Evolutionary conservation across 2,329 filamentous ascomycete species (phyloP).

Genomic region (Aspergillus alliaceus): DNA sequence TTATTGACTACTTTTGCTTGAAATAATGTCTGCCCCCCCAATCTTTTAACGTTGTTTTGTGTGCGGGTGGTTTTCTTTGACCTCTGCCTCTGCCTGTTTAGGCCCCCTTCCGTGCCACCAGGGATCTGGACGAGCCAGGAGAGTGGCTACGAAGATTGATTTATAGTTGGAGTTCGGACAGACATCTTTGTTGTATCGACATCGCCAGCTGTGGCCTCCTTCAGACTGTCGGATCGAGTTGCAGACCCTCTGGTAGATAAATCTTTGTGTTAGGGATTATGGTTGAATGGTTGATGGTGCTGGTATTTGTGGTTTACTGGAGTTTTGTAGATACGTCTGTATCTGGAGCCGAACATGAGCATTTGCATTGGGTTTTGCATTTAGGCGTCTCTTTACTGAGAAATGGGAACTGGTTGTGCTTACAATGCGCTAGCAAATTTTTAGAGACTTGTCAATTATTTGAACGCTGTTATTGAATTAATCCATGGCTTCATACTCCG

Average conservation of each 20-base stretch:
- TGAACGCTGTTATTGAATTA: background rate
- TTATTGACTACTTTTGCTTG: background rate
- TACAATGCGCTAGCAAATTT: background rate
- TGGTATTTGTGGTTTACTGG: background rate
- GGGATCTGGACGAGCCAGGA: background rate
- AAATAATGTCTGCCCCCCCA: background rate
- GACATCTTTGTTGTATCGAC: background rate
- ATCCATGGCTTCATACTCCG: background rate
- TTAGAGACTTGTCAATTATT: background rate
- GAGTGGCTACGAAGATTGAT: background rate
- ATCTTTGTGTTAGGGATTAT: background rate
- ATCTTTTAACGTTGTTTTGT: background rate
- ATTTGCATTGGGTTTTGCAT: background rate
- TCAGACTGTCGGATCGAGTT: background rate
- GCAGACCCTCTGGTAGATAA: background rate
- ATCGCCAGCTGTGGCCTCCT: constrained; percentile 2
- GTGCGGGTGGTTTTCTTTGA: background rate
- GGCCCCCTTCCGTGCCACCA: background rate
- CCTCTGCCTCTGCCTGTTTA: background rate
- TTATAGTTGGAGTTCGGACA: background rate
- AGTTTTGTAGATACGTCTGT: background rate
- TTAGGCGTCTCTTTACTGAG: background rate
- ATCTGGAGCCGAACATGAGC: background rate
- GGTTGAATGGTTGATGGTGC: background rate
- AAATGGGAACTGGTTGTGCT: background rate